These are phyloP conservation scores for Aaosphaeria pasadenensis DNA, from an alignment of 2,329 filamentous ascomycete genomes.

Conservation along the genomic window DNA sequence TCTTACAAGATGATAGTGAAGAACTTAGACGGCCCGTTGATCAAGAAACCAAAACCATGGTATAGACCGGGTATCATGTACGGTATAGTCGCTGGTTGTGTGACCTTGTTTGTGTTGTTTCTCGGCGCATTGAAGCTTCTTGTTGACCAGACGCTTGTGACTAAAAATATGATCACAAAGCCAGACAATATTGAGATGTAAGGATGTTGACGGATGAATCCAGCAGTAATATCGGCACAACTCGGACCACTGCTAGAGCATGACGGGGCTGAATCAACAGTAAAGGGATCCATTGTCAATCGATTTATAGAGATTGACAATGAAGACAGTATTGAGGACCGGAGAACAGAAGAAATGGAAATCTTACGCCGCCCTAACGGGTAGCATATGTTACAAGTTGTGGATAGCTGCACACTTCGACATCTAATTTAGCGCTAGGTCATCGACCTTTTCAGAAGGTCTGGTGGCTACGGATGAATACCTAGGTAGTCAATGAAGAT, in stretches of 20 bases:
- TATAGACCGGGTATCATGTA: constrained; percentile 21
- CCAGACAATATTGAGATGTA: not conserved
- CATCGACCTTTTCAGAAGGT: too few relatives aligned
- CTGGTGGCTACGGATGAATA: too few relatives aligned
- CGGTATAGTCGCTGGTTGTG: constrained; percentile 19
- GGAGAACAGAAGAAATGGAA: too few relatives aligned
- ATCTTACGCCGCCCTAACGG: too few relatives aligned
- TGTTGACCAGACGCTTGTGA: not conserved
- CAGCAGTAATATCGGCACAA: not conserved
- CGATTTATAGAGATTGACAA: too few relatives aligned
- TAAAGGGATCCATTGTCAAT: too few relatives aligned
- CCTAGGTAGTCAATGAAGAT: too few relatives aligned
- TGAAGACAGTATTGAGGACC: too few relatives aligned
- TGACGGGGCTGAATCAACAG: too few relatives aligned
- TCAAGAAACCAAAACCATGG: constrained; percentile 16
- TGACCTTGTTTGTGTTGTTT: constrained; percentile 2
- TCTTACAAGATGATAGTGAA: constrained; percentile 23
- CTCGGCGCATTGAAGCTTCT: not conserved
- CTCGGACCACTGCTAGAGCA: not conserved
- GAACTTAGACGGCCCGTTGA: constrained; percentile 16
- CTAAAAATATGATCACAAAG: not conserved
- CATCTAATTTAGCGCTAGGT: too few relatives aligned
- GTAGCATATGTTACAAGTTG: too few relatives aligned
- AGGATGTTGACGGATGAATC: not conserved
- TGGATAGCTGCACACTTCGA: too few relatives aligned